A percentile compares a stretch with the other conserved stretches of the same genome.
Conservation (phyloP, 768 basidiomycete species). For the Hemileccinum impolitum region DNA sequence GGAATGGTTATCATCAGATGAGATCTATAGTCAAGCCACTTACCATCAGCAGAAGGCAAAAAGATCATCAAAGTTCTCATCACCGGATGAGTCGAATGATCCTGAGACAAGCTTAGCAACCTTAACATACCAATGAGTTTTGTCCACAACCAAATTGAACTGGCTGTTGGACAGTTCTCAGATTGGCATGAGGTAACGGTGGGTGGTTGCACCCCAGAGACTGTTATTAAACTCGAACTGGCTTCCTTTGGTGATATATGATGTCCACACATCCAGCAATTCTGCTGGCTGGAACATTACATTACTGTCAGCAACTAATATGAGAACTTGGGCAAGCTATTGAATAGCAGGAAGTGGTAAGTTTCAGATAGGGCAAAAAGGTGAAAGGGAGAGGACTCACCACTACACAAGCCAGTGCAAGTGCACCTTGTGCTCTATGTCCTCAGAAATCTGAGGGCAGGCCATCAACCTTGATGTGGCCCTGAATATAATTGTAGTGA, state of each 20-base stretch:
- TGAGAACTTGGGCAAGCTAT: constrained; percentile 6
- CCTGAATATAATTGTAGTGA: too few relatives aligned
- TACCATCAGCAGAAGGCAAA: too few relatives aligned
- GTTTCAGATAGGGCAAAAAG: background rate
- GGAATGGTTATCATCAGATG: too few relatives aligned
- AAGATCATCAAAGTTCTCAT: too few relatives aligned
- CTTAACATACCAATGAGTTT: too few relatives aligned
- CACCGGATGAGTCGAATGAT: too few relatives aligned
- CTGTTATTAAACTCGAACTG: constrained; percentile 8
- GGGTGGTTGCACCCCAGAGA: constrained; percentile 9
- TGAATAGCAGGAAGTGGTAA: background rate
- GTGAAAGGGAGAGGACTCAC: constrained; percentile 1
- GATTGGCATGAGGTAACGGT: constrained; percentile 3
- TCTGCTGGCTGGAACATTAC: background rate
- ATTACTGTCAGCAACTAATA: background rate
- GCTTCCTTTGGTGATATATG: constrained; percentile 3
- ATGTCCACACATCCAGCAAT: constrained; percentile 4
- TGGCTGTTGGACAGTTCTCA: constrained; percentile 1
- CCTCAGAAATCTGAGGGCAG: background rate
- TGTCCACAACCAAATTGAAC: too few relatives aligned
- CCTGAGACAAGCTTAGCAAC: too few relatives aligned
- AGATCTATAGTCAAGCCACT: too few relatives aligned
- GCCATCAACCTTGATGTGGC: constrained; percentile 1
- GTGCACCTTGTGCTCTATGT: constrained; percentile 1
- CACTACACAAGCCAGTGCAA: constrained; percentile 6